Conservation (phyloP, 1,139 yeast species). For the Saccharomyces pastorianus region DNA sequence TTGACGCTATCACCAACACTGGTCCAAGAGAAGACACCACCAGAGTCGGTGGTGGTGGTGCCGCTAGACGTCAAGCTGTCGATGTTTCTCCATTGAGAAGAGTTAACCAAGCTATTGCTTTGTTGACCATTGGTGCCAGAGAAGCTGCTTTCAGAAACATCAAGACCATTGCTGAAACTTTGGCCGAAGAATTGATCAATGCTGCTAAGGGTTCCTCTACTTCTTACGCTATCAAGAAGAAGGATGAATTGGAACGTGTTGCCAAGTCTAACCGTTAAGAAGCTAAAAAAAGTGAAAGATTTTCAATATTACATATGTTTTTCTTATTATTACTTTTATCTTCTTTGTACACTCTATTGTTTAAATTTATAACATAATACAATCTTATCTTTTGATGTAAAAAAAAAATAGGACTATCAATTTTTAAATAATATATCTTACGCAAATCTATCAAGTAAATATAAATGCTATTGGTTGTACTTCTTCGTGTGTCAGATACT, state of each 20-base stretch:
- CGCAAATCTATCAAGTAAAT: slow-evolving; percentile 1
- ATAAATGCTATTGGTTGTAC: not conserved
- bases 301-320: not conserved
- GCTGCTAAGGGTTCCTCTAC: slow-evolving; percentile 99
- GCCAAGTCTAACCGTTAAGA: slow-evolving; percentile 99
- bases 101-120: slow-evolving; percentile 98
- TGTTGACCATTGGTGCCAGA: slow-evolving; percentile 99
- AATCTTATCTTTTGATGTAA: slow-evolving; percentile 1
- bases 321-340: not conserved
- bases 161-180: slow-evolving; percentile 99
- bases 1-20: slow-evolving; percentile 98
- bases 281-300: slow-evolving; percentile 6
- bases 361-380: slow-evolving; percentile 1
- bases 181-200: slow-evolving; percentile 99
- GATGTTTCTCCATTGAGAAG: slow-evolving; percentile 99
- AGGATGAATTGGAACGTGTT: slow-evolving; percentile 99
- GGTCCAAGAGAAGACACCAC: slow-evolving; percentile 99
- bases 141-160: slow-evolving; percentile 99
- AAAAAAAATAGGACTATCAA: not conserved
- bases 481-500: not conserved
- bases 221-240: slow-evolving; percentile 99
- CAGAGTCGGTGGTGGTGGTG: slow-evolving; percentile 99
- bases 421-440: not conserved
- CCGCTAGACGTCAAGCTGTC: slow-evolving; percentile 99
- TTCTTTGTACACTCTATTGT: slow-evolving; percentile 1